These are phyloP conservation scores for Phytophthora syringae DNA, from an alignment of 352 stramenopile genomes.

Conservation along the genomic window DNA sequence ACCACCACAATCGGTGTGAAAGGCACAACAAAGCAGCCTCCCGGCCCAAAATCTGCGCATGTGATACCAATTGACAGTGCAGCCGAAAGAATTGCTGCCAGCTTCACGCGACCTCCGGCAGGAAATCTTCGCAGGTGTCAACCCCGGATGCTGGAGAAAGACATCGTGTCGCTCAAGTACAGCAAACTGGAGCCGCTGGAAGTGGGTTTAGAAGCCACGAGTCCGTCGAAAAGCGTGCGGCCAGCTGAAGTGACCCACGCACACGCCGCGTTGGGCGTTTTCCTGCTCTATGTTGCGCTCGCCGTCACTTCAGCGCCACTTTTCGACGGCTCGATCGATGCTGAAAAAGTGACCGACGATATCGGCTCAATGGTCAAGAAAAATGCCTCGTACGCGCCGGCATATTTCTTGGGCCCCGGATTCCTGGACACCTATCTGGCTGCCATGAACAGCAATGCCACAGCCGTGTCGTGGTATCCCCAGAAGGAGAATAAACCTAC, in stretches of 20 bases:
- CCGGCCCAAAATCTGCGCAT: too few species aligned
- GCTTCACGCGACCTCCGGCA: too few species aligned
- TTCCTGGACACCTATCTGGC: slow-evolving; percentile 33
- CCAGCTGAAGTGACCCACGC: not conserved
- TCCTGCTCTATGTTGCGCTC: slow-evolving; percentile 40
- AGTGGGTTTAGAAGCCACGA: not conserved
- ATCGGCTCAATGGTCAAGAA: slow-evolving; percentile 42
- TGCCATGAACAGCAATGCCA: slow-evolving; percentile 31
- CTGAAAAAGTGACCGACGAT: slow-evolving; percentile 36
- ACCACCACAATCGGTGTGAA: too few species aligned
- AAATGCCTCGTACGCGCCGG: slow-evolving; percentile 44
- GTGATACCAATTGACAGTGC: too few species aligned
- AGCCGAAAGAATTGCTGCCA: too few species aligned
- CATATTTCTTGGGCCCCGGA: slow-evolving; percentile 33
- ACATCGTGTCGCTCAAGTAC: not conserved
- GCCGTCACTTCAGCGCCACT: slow-evolving; percentile 38
- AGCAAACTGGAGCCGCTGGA: not conserved
- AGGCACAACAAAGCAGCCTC: too few species aligned
- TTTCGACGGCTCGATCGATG: slow-evolving; percentile 43
- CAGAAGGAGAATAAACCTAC: slow-evolving; percentile 37
- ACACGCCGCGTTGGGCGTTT: slow-evolving; percentile 23
- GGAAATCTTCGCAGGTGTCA: not conserved
- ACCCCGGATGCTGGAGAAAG: not conserved
- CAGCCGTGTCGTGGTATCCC: slow-evolving; percentile 36
- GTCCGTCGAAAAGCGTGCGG: not conserved